A percentile compares a stretch with the other conserved stretches of the same genome.
phyloP scores from a whole-genome alignment of 2,329 filamentous ascomycete genomes.

The Talaromyces sp. region DNA sequence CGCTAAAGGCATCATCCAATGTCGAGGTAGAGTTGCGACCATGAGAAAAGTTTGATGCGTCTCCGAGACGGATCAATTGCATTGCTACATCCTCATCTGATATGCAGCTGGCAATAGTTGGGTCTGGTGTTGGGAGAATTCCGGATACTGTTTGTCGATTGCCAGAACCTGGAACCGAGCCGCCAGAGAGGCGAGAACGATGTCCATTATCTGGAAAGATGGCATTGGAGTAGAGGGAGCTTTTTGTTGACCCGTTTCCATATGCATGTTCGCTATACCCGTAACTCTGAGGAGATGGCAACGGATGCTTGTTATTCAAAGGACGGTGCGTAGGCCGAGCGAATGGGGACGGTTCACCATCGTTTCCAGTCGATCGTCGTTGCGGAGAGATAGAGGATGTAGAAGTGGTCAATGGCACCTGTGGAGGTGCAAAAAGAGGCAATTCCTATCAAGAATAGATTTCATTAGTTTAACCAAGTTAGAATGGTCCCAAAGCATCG shows the following conservation, averaged over 20 bases:
- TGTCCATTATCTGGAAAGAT: constrained; percentile 52
- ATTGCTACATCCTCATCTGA: constrained; percentile 97
- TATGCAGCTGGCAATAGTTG: constrained; percentile 94
- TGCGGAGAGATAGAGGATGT: constrained; percentile 94
- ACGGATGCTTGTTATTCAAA: constrained; percentile 68
- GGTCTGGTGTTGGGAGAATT: constrained; percentile 86
- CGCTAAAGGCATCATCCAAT: constrained; percentile 87
- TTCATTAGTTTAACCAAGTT: constrained; percentile 15
- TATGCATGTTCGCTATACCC: constrained; percentile 46
- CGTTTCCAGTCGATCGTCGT: constrained; percentile 70
- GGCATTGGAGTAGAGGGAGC: constrained; percentile 58
- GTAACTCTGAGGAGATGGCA: constrained; percentile 82
- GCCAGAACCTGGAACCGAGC: constrained; percentile 39
- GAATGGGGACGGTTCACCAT: constrained; percentile 63
- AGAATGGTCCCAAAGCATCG: not conserved
- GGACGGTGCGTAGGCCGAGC: constrained; percentile 70
- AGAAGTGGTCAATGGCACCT: constrained; percentile 91
- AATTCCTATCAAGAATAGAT: constrained; percentile 63
- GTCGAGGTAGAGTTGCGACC: constrained; percentile 91
- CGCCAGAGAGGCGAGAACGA: constrained; percentile 52
- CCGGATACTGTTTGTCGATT: constrained; percentile 43
- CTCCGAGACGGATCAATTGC: constrained; percentile 91
- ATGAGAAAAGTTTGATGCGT: constrained; percentile 88
- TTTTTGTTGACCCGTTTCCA: constrained; percentile 28
- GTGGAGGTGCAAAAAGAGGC: constrained; percentile 87